Base-by-base conservation (phyloP, 805 yeast genomes). In the Tetrapisispora iriomotensis region DNA sequence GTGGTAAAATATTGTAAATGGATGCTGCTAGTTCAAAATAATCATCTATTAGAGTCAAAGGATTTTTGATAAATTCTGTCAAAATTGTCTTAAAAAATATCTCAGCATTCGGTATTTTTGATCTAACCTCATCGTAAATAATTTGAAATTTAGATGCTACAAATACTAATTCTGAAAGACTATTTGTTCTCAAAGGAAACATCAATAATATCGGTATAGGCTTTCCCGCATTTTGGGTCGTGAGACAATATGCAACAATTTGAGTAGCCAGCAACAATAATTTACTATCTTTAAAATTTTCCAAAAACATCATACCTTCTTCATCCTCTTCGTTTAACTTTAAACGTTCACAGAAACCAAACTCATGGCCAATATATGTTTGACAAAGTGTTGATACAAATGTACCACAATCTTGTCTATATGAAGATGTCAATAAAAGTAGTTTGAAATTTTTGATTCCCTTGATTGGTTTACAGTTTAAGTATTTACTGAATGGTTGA, bases 391-490 rank as follows among this genome's bases (percentile, higher is more conserved):
- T 51, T 9, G 63, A 55, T 2, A 53, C 53, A 42, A 60, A 60
- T 2, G 49, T 39, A 12, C 39, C 36, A 38, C 62, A 57, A 36
- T 57, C 63, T 5, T 48, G 50, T 21, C 47, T 46, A n/a, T 42
- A 43, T 2, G 54, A 44, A 4, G 65, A 50, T 0, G 63, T 51
- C 1, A 82, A 50, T 43, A 79, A 49, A 8, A 81, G 45, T 7
- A 76, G 57, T 40, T 71, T 72, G 42, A 79, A 71, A 42, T 72
- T 63, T 44, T 80, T 79, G 1, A 62, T 56, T 1, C 68, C 70
- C 19, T 57, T 54, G 7, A 71, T 48, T 0, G 90, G 84, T 32
- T 70, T 68, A 36, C 82, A 66, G 42, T 74, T 72, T 48, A 82
- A 52, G 68, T 60, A 48, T 66, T 75, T 87, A 80, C 79, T 49